phyloP scores from a whole-genome alignment of 495 filamentous ascomycete genomes.

The Penicillium waksmanii region DNA sequence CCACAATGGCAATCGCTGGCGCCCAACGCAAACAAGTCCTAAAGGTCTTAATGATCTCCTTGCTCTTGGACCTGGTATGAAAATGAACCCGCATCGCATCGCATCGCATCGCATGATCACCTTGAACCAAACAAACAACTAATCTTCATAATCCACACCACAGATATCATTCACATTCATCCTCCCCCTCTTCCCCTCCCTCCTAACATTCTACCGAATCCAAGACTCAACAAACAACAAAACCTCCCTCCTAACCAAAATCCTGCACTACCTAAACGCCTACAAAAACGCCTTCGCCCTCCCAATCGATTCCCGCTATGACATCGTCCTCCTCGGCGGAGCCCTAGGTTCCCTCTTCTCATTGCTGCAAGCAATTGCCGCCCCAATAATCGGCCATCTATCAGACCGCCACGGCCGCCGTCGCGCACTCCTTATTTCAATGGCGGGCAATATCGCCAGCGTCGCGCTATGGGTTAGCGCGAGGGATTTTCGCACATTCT shows the following conservation, averaged over 20 bases:
- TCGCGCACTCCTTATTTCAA: conserved; percentile 85
- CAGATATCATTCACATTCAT: conserved; percentile 96
- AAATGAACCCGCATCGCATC: neutral
- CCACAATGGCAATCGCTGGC: conserved; percentile 41
- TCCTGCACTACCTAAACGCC: conserved; percentile 83
- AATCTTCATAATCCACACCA: conserved; percentile 1
- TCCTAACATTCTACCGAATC: conserved; percentile 92
- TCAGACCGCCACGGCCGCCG: conserved; percentile 89
- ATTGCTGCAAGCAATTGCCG: conserved; percentile 88
- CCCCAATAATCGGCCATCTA: conserved; percentile 85
- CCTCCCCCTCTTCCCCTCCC: conserved; percentile 90
- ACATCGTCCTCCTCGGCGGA: conserved; percentile 94
- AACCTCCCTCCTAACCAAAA: conserved; percentile 69
- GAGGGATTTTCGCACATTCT: conserved; percentile 91
- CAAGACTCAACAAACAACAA: conserved; percentile 54
- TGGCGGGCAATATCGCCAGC: conserved; percentile 91
- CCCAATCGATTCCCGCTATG: conserved; percentile 94
- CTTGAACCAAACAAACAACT: neutral
- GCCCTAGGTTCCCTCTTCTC: conserved; percentile 94
- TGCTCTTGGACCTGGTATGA: conserved; percentile 70
- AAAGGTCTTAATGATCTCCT: conserved; percentile 73
- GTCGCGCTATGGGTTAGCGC: conserved; percentile 94
- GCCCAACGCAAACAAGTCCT: conserved; percentile 77
- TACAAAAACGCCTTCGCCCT: conserved; percentile 94
- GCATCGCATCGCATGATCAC: neutral